Conservation (phyloP, 352 stramenopile species). For the Phytophthora melonis region DNA sequence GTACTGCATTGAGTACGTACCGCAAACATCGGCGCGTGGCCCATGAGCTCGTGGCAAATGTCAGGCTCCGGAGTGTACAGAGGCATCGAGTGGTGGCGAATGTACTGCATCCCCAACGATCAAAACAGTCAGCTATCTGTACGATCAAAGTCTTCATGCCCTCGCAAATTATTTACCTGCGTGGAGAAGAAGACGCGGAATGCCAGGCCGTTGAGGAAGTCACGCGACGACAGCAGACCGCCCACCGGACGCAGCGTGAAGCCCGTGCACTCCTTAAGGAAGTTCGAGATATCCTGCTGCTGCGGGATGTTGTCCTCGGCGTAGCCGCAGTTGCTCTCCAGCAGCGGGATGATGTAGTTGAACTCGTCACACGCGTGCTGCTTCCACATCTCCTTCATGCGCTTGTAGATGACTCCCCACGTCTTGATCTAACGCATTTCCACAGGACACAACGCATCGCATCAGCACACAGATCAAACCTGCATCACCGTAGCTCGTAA, state of each 20-base stretch:
- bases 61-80: constrained; percentile 98
- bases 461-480: too few species aligned
- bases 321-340: constrained; percentile 97
- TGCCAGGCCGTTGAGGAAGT: constrained; percentile 98
- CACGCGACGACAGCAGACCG: constrained; percentile 95
- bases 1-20: constrained; percentile 37
- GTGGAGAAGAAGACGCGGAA: constrained; percentile 99
- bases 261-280: constrained; percentile 93
- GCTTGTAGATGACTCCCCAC: constrained; percentile 95
- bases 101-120: constrained; percentile 75
- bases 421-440: constrained; percentile 60
- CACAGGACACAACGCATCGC: too few species aligned
- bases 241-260: constrained; percentile 94
- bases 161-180: constrained; percentile 52
- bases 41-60: constrained; percentile 97
- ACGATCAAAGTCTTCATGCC: not conserved
- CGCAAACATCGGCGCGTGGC: constrained; percentile 97
- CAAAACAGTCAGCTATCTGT: not conserved
- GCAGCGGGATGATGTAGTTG: constrained; percentile 94
- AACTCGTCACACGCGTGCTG: constrained; percentile 98
- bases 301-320: constrained; percentile 95
- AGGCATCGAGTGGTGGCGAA: constrained; percentile 94
- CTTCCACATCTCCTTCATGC: constrained; percentile 94
- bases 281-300: constrained; percentile 95
- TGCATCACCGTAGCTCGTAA: too few species aligned